Conservation (phyloP, 257 asterid genomes). For the Salvia miltiorrhiza region DNA sequence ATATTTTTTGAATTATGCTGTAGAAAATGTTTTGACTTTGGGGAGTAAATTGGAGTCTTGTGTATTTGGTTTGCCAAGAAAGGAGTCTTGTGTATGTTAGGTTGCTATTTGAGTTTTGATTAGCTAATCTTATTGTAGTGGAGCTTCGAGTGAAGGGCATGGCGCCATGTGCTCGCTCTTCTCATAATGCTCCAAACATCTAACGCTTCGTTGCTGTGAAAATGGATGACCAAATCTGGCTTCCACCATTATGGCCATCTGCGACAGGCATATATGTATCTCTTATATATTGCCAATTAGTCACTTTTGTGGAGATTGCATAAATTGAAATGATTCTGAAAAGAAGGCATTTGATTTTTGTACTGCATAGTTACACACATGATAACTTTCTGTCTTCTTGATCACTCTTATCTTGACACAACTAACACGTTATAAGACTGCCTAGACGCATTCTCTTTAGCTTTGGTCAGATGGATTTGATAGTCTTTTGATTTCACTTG, state of each 20-base stretch:
- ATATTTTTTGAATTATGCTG: neutral
- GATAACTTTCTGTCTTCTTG: neutral
- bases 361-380: neutral
- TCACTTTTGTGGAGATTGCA: neutral
- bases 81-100: neutral
- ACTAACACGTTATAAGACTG: neutral
- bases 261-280: conserved; percentile 15
- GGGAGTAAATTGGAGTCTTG: neutral
- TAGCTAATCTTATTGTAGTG: neutral
- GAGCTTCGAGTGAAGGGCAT: conserved; percentile 36
- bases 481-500: too few species aligned
- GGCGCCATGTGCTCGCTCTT: conserved; percentile 18
- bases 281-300: too few species aligned
- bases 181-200: conserved; percentile 29
- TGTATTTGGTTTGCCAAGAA: neutral
- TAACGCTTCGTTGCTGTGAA: conserved; percentile 15
- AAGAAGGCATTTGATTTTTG: neutral
- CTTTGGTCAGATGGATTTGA: too few species aligned
- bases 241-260: conserved; percentile 17
- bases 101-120: neutral
- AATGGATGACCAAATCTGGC: conserved; percentile 9
- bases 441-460: too few species aligned
- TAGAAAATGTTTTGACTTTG: neutral
- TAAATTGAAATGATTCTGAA: neutral
- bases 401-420: neutral